Base-by-base conservation (phyloP, 2,329 filamentous ascomycete species). In the Claviceps purpurea region DNA sequence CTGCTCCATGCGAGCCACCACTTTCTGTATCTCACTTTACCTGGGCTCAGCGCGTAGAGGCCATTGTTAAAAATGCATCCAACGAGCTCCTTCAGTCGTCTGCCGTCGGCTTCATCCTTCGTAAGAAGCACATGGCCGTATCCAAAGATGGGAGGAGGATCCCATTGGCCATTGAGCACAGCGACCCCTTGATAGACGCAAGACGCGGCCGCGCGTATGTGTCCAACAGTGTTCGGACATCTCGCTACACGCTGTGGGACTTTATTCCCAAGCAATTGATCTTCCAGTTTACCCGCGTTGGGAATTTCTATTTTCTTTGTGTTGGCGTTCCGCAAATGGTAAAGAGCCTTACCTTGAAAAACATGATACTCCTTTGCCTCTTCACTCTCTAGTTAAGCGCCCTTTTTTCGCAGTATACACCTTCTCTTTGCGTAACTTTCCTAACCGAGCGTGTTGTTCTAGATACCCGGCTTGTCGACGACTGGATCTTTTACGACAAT, bases 261-360 rank as follows among this genome's bases (percentile, higher is more conserved):
- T 95, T 95, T 64, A 67, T 95, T 14, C 89, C 89, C 2, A 87
- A 88, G 56, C 89, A 95, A 64, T 66, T 95, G 16, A 76, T 90
- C 54, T 89, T 89, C 51, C 89, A 95, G 62, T 93, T 93, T 63
- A 87, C 87, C 7, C 86, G 91, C 55, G 70, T 95, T 47, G 86
- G 86, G 58, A 95, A 95, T 67, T 93, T 94, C 61, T 80, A 94
- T 67, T 94, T 95, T 66, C 75, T 95, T 52, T 83, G 87, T 58
- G 81, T 95, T 57, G 87, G 87, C 44, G 82, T 94, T 55, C 75
- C 91, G 49, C 89, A 95, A 67, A 88, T 87, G 69, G 67, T 70
- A 57, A 39, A 62, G 30, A 34, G 30, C 44, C 34, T 13, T 20
- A 5, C 10, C 39, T 18, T 34, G 43, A 6, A 34, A 30, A 14